These are phyloP conservation scores for Brachypodium distachyon DNA, from an alignment of 202 grass and related monocot species.

Conservation along the genomic window DNA sequence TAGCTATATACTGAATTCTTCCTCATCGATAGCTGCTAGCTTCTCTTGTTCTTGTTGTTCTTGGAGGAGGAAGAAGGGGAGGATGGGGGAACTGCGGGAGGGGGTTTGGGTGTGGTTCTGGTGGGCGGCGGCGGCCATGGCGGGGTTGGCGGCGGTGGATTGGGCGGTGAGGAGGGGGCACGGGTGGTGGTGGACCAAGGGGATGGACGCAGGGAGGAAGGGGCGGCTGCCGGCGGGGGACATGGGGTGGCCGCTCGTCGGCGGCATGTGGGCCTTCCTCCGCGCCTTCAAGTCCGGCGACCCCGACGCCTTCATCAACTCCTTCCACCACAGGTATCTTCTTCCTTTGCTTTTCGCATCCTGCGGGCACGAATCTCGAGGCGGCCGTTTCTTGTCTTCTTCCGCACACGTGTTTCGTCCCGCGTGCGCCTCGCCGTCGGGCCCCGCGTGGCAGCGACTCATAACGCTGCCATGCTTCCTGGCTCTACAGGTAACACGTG, in stretches of 20 bases:
- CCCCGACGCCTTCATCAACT: slow-evolving; percentile 76
- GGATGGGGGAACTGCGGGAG: background rate
- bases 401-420: background rate
- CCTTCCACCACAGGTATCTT: background rate
- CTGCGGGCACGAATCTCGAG: too few species aligned
- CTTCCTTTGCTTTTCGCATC: background rate
- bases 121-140: background rate
- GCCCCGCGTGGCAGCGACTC: background rate
- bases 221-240: slow-evolving; percentile 58
- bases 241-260: slow-evolving; percentile 79
- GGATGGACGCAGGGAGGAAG: slow-evolving; percentile 12
- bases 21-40: too few species aligned
- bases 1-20: too few species aligned
- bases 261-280: slow-evolving; percentile 82
- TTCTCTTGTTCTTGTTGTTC: too few species aligned
- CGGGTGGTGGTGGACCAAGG: slow-evolving; percentile 29
- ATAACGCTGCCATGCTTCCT: too few species aligned
- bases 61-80: too few species aligned
- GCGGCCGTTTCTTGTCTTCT: background rate
- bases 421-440: too few species aligned
- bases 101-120: background rate
- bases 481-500: too few species aligned
- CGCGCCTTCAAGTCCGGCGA: slow-evolving; percentile 64
- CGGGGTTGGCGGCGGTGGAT: background rate
- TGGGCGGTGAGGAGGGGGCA: slow-evolving; percentile 20